phyloP scores from a whole-genome alignment of 2,329 filamentous ascomycete genomes.

The Xylariaceae sp. region DNA sequence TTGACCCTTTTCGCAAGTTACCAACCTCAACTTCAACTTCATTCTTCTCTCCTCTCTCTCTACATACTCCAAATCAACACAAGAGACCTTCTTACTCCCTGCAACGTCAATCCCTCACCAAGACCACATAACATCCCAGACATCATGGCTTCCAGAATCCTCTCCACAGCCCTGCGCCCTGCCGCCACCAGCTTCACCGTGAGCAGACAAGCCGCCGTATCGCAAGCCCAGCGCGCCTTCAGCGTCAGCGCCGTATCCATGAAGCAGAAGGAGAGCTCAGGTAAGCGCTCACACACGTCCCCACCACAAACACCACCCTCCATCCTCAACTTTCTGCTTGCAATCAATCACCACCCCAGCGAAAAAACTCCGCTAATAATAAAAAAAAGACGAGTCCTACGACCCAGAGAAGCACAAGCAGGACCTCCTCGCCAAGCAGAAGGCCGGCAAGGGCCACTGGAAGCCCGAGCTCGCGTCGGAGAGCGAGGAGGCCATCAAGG shows the following conservation, averaged over 20 bases:
- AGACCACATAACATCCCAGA: constrained; percentile 1
- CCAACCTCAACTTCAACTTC: too few relatives aligned
- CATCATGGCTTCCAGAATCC: constrained; percentile 31
- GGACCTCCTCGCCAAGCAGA: constrained; percentile 60
- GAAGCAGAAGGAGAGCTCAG: constrained; percentile 26
- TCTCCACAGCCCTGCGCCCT: constrained; percentile 21
- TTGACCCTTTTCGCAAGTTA: too few relatives aligned
- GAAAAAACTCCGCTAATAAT: constrained; percentile 26
- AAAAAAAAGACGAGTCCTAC: constrained; percentile 34
- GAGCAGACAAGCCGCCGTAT: constrained; percentile 22
- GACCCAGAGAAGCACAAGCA: constrained; percentile 52
- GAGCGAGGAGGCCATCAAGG: constrained; percentile 72
- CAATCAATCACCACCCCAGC: not conserved
- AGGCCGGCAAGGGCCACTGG: constrained; percentile 67
- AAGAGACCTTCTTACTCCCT: not conserved
- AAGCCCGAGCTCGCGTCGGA: constrained; percentile 71
- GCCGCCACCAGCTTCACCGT: constrained; percentile 21
- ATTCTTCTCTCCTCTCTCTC: not conserved
- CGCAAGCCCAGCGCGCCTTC: constrained; percentile 23
- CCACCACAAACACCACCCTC: too few relatives aligned
- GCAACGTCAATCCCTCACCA: too few relatives aligned
- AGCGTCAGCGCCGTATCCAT: constrained; percentile 20
- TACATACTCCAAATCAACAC: not conserved
- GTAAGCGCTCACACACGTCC: constrained; percentile 16
- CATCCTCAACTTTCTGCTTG: not conserved